These are phyloP conservation scores for Marasmius fiardii DNA, from an alignment of 1,284 basidiomycete species.

Conservation along the genomic window DNA sequence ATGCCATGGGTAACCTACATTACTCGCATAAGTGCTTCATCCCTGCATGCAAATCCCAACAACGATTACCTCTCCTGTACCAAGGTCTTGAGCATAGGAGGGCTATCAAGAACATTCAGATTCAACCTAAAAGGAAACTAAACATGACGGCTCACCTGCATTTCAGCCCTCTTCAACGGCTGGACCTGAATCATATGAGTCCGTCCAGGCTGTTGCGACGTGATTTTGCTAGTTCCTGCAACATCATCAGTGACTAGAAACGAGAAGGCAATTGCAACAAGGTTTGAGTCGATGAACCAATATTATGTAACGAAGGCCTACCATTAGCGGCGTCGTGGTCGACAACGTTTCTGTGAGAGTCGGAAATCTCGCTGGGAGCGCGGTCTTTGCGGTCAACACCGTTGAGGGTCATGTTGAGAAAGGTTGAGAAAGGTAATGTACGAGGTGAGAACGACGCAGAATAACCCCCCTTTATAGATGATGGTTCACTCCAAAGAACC, in stretches of 20 bases:
- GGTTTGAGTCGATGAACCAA: background rate
- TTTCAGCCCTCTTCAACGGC: slow-evolving; percentile 78
- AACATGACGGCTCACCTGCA: slow-evolving; percentile 58
- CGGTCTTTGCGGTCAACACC: slow-evolving; percentile 50
- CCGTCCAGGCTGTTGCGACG: slow-evolving; percentile 7
- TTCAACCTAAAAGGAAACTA: slow-evolving; percentile 15
- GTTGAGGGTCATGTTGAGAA: slow-evolving; percentile 31
- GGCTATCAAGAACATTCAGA: slow-evolving; percentile 42
- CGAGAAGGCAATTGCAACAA: background rate
- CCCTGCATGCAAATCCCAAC: background rate
- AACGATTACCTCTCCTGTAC: slow-evolving; percentile 54
- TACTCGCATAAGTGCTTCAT: slow-evolving; percentile 8
- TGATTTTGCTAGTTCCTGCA: slow-evolving; percentile 1
- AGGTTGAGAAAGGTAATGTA: background rate
- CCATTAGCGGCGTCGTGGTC: slow-evolving; percentile 72
- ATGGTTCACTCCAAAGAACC: no score
- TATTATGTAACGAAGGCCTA: slow-evolving; percentile 28
- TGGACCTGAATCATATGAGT: slow-evolving; percentile 66
- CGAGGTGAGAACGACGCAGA: no score
- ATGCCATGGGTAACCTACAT: slow-evolving; percentile 73
- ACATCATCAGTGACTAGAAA: slow-evolving; percentile 12
- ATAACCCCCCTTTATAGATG: no score
- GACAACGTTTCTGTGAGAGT: slow-evolving; percentile 60
- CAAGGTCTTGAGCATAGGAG: slow-evolving; percentile 87
- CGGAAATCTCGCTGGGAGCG: slow-evolving; percentile 30